These are phyloP conservation scores for Nannochloropsis gaditana DNA, from an alignment of 108 stramenopile species.

Conservation along the genomic window DNA sequence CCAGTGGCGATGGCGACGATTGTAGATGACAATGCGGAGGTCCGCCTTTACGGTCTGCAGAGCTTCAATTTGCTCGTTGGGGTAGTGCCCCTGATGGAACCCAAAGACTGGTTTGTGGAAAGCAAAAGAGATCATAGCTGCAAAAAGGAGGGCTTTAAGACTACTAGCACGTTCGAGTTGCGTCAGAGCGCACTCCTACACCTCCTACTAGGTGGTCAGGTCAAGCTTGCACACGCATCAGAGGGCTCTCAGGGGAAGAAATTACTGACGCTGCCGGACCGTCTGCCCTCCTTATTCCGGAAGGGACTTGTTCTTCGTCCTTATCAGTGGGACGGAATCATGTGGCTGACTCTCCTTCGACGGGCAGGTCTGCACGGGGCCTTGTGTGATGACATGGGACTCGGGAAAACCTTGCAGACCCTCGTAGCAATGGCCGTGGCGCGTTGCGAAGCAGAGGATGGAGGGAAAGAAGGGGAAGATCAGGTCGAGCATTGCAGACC, in stretches of 20 bases:
- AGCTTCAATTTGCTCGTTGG: background rate
- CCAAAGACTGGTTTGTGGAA: background rate
- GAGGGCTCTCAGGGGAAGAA: background rate
- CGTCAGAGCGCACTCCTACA: background rate
- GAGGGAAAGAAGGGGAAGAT: background rate
- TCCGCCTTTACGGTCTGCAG: background rate
- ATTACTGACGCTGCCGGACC: conserved; percentile 13
- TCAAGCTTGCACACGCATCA: background rate
- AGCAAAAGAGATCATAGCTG: background rate
- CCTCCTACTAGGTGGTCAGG: background rate
- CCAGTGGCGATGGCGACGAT: background rate
- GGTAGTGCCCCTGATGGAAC: background rate
- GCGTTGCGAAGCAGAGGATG: conserved; percentile 21
- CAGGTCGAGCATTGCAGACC: background rate
- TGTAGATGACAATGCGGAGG: background rate
- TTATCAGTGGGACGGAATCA: conserved; percentile 47
- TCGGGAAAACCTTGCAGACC: conserved; percentile 46
- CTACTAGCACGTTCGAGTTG: background rate
- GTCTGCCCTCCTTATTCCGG: background rate
- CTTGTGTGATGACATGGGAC: conserved; percentile 46
- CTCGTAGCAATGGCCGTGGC: conserved; percentile 36
- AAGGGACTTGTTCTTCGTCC: conserved; percentile 29
- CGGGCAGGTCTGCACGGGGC: conserved; percentile 41
- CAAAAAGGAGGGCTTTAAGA: background rate
- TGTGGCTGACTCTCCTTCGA: conserved; percentile 30